Conservation (phyloP, 2,329 filamentous ascomycete species). For the Ciborinia camelliae region DNA sequence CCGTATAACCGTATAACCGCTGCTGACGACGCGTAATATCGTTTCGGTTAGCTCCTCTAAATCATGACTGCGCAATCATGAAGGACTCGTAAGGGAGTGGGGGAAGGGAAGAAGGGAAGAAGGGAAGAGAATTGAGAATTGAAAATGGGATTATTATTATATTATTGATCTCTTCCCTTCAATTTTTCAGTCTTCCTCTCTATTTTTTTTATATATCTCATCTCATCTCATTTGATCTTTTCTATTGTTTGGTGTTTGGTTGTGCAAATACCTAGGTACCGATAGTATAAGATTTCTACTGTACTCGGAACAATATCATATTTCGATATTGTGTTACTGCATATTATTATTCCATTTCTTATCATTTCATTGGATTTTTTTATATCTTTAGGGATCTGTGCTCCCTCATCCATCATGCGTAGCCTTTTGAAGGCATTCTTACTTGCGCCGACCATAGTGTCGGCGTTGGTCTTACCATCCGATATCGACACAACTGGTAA, state of each 20-base stretch:
- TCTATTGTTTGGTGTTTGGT: background rate
- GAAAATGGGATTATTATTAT: no score
- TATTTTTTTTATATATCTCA: no score
- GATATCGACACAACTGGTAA: background rate
- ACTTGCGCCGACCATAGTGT: conserved; percentile 33
- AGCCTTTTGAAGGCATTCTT: conserved; percentile 35
- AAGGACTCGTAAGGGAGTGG: conserved; percentile 14
- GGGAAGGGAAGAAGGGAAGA: background rate
- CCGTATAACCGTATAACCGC: background rate
- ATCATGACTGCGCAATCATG: conserved; percentile 7
- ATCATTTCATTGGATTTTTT: background rate
- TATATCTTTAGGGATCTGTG: background rate
- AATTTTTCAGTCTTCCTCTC: background rate
- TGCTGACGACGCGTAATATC: conserved; percentile 15
- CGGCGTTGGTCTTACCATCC: conserved; percentile 29
- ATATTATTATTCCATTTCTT: background rate
- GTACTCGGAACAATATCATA: background rate
- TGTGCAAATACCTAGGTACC: background rate
- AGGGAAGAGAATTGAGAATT: no score
- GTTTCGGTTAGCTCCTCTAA: background rate
- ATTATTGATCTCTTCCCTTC: background rate
- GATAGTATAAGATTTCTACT: background rate
- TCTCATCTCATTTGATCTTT: background rate
- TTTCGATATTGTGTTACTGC: background rate
- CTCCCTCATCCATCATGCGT: conserved; percentile 30